Evolutionary conservation across 345 rosid species (phyloP).

Genomic region (Rhodamnia rubescens): DNA sequence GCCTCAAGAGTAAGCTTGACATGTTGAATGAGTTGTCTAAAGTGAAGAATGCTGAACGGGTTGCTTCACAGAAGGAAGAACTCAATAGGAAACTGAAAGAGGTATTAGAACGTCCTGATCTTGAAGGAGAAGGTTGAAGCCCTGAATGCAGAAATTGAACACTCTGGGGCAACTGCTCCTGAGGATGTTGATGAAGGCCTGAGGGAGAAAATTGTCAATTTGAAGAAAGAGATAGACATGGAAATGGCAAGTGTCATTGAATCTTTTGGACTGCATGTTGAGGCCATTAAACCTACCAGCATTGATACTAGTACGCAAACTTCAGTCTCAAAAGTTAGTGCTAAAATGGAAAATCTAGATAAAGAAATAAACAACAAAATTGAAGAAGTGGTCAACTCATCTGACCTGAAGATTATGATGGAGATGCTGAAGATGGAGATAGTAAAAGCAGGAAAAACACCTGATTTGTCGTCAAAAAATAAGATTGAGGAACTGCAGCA

Average conservation of each 20-base stretch:
- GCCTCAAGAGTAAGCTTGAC: slow-evolving; percentile 55
- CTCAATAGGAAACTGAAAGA: slow-evolving; percentile 52
- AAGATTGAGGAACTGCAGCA: slow-evolving; percentile 48
- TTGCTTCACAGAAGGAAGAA: slow-evolving; percentile 27
- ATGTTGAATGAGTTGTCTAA: slow-evolving; percentile 58
- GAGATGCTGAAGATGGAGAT: slow-evolving; percentile 55
- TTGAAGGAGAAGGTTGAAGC: slow-evolving; percentile 61
- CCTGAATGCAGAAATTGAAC: slow-evolving; percentile 37
- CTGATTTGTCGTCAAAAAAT: slow-evolving; percentile 24
- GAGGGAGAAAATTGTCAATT: slow-evolving; percentile 36
- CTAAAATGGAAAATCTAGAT: slow-evolving; percentile 32
- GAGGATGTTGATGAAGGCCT: slow-evolving; percentile 42
- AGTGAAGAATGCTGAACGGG: slow-evolving; percentile 37
- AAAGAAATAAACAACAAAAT: slow-evolving; percentile 47
- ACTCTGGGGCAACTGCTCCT: slow-evolving; percentile 38
- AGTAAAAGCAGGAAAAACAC: slow-evolving; percentile 41
- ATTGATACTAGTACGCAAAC: slow-evolving; percentile 19
- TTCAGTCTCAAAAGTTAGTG: slow-evolving; percentile 19
- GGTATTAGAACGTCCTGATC: slow-evolving; percentile 37
- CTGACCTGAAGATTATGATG: slow-evolving; percentile 50
- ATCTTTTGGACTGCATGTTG: slow-evolving; percentile 53
- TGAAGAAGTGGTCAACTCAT: slow-evolving; percentile 31
- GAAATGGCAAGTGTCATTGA: slow-evolving; percentile 37
- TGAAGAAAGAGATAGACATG: slow-evolving; percentile 37
- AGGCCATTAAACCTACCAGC: slow-evolving; percentile 23